These are phyloP conservation scores for Rosa multiflora DNA, from an alignment of 306 rosid species.

Conservation along the genomic window DNA sequence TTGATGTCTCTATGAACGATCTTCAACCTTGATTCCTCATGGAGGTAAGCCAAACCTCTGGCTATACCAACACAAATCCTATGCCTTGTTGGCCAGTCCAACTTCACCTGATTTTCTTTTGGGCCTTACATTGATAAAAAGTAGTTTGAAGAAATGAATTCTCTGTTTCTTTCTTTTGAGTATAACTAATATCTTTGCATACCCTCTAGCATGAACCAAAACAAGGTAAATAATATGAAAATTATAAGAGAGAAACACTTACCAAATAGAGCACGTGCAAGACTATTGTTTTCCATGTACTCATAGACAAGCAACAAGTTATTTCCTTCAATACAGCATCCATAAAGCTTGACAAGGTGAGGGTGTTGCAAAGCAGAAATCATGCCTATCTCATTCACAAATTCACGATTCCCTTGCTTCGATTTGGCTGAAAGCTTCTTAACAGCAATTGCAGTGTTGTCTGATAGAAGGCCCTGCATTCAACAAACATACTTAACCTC, in stretches of 20 bases:
- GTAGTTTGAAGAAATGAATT: too few relatives aligned
- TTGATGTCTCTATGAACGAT: slow-evolving; percentile 82
- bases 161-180: too few relatives aligned
- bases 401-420: slow-evolving; percentile 43
- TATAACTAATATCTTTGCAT: too few relatives aligned
- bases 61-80: slow-evolving; percentile 68
- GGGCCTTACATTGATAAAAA: background rate
- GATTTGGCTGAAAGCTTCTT: slow-evolving; percentile 44
- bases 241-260: background rate
- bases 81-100: slow-evolving; percentile 71
- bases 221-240: background rate
- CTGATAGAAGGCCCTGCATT: slow-evolving; percentile 32
- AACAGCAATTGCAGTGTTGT: slow-evolving; percentile 27
- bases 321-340: slow-evolving; percentile 42
- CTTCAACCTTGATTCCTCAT: slow-evolving; percentile 76
- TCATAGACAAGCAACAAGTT: slow-evolving; percentile 35
- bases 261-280: slow-evolving; percentile 37
- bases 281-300: slow-evolving; percentile 33
- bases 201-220: too few relatives aligned
- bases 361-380: slow-evolving; percentile 44
- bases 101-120: slow-evolving; percentile 5
- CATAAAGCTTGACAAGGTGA: slow-evolving; percentile 40
- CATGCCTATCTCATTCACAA: slow-evolving; percentile 43
- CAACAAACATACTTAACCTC: background rate
- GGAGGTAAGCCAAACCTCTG: slow-evolving; percentile 72